A percentile compares a stretch with the other conserved stretches of the same genome.
Conservation (phyloP, 495 filamentous ascomycete genomes). For the Penicillium soppii region DNA sequence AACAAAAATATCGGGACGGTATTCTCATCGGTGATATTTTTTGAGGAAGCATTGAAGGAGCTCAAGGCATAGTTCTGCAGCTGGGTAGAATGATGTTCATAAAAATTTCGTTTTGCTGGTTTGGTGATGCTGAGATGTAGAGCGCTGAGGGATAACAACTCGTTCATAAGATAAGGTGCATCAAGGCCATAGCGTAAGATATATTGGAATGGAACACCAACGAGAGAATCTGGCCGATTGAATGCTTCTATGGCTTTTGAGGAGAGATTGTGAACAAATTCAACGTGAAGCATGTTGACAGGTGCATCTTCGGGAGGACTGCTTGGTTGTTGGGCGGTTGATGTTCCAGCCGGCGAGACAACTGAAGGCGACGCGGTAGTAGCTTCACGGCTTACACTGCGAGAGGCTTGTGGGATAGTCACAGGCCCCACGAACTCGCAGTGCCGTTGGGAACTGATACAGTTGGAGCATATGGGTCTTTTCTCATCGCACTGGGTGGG, state of each 20-base stretch:
- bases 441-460: conserved; percentile 25
- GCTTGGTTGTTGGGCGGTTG: conserved; percentile 2
- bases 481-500: conserved; percentile 35
- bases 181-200: conserved; percentile 14
- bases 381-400: background rate
- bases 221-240: background rate
- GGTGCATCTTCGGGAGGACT: conserved; percentile 10
- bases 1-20: background rate
- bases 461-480: conserved; percentile 35
- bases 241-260: conserved; percentile 6
- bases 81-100: conserved; percentile 11
- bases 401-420: background rate
- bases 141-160: conserved; percentile 11
- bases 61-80: conserved; percentile 13
- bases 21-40: background rate
- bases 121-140: conserved; percentile 15
- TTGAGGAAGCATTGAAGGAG: conserved; percentile 1
- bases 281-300: conserved; percentile 34
- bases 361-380: conserved; percentile 6
- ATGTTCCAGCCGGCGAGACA: background rate
- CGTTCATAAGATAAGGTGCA: conserved; percentile 19
- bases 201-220: conserved; percentile 4
- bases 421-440: conserved; percentile 17
- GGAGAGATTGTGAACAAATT: conserved; percentile 29
- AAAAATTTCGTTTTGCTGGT: background rate